Base-by-base conservation (phyloP, 495 filamentous ascomycete genomes). In the Xylaria longipes region DNA sequence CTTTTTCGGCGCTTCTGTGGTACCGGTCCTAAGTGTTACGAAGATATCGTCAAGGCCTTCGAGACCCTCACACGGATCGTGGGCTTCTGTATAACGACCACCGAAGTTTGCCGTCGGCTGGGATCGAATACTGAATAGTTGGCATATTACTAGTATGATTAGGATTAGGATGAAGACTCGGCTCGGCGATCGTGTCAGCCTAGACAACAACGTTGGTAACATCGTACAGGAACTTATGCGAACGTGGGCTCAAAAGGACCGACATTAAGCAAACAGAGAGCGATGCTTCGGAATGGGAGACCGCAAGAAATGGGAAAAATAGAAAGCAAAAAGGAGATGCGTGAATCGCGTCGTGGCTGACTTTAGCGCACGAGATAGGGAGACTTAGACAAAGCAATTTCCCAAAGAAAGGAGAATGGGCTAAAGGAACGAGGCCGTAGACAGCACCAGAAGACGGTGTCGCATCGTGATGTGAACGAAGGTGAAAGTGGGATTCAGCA, bases 1-100 rank as follows among this genome's bases (percentile, higher is more conserved):
- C 71, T 86, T 83, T 15, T 80, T 80, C 15, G 80, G 80, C 31
- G 83, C 81, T 72, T 87, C 83, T 50, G 82, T 82, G 27, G 84
- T 83, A 50, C 86, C 85, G 7, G 85, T 83, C 60, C 87, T 84
- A 14, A 88, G 76, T 33, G 87, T 74, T 35, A 81, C 72, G 25
- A 80, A 80, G 9, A 81, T 17, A 52, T 79, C 77, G 4, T 77
- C 72, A n/a, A 79, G 72, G 14, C 75, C 75, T 9, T 74, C 70
- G n/a, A 79, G 75, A 5, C 73, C 75, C 17, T 69, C 71, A 9
- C 76, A 74, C 5, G 75, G 69, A 33, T 76, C 70, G 69, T 73
- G 75, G 15, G 3, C 14, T 56, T 52, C 37, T 31, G 69, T 46
- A 52, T 20, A 33, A 41, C 14, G 46, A 31, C 15, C 6, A 22